These are phyloP conservation scores for Royoungia palumana DNA, from an alignment of 768 basidiomycete species.

Conservation along the genomic window DNA sequence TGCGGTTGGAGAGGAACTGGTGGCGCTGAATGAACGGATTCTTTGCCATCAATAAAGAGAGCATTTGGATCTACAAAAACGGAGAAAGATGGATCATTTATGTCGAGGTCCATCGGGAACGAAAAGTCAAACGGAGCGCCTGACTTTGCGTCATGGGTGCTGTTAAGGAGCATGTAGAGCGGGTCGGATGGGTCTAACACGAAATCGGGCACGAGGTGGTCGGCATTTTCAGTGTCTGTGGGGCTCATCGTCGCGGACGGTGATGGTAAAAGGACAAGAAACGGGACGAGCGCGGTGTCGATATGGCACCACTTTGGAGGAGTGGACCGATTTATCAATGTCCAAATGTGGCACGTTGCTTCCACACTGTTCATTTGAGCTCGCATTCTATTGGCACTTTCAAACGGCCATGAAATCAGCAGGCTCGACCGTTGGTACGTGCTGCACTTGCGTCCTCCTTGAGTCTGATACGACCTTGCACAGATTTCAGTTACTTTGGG, in stretches of 20 bases:
- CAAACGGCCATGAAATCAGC: constrained; percentile 13
- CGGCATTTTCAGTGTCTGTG: constrained; percentile 9
- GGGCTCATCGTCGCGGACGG: constrained; percentile 17
- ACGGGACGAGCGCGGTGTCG: background rate
- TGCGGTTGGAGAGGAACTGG: constrained; percentile 26
- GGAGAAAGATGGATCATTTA: constrained; percentile 41
- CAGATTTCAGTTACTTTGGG: constrained; percentile 79
- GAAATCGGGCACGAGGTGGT: constrained; percentile 33
- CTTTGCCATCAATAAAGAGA: constrained; percentile 42
- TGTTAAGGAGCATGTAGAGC: constrained; percentile 55
- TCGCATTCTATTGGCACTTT: no score
- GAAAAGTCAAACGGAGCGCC: constrained; percentile 39
- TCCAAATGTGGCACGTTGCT: constrained; percentile 20
- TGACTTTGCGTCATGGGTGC: constrained; percentile 34
- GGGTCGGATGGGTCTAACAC: constrained; percentile 55
- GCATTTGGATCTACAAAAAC: constrained; percentile 65
- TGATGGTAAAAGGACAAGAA: background rate
- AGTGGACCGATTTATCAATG: constrained; percentile 12
- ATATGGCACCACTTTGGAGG: constrained; percentile 26
- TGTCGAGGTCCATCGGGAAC: constrained; percentile 59
- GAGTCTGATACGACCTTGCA: background rate
- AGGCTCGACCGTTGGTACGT: constrained; percentile 20
- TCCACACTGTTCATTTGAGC: constrained; percentile 18
- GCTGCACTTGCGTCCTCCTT: no score
- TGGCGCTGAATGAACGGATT: constrained; percentile 10